Conservation (phyloP, 1,284 basidiomycete species). For the Crucibulum parvulum region DNA sequence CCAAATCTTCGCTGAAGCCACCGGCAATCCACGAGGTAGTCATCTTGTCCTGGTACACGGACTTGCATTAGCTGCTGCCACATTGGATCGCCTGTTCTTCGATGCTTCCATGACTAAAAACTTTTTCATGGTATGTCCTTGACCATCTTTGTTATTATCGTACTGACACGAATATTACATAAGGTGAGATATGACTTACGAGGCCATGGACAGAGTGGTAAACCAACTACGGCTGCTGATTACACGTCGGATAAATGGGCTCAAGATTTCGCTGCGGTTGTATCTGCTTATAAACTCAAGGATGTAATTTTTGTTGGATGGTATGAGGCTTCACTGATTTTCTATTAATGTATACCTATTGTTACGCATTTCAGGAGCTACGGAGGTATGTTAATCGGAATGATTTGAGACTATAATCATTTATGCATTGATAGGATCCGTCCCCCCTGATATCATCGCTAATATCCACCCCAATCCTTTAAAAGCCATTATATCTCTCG, state of each 20-base stretch:
- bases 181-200: slow-evolving; percentile 14
- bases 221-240: slow-evolving; percentile 3
- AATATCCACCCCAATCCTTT: not conserved
- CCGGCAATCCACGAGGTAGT: slow-evolving; percentile 8
- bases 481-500: not conserved
- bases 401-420: not conserved
- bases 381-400: not conserved
- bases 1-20: slow-evolving; percentile 13
- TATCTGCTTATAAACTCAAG: slow-evolving; percentile 10
- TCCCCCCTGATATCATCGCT: not conserved
- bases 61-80: slow-evolving; percentile 8
- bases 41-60: slow-evolving; percentile 15
- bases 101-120: not conserved
- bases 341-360: not conserved
- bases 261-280: slow-evolving; percentile 15
- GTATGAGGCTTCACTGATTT: not conserved
- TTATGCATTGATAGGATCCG: not conserved
- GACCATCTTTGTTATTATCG: not conserved
- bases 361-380: not conserved
- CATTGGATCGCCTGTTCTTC: slow-evolving; percentile 13
- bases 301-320: slow-evolving; percentile 12
- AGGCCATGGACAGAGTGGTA: slow-evolving; percentile 12
- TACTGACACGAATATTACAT: not conserved
- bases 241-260: slow-evolving; percentile 12
- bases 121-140: slow-evolving; percentile 12